These are phyloP conservation scores for Flaveria bidentis DNA, from an alignment of 129 eudicot genomes.

Conservation along the genomic window DNA sequence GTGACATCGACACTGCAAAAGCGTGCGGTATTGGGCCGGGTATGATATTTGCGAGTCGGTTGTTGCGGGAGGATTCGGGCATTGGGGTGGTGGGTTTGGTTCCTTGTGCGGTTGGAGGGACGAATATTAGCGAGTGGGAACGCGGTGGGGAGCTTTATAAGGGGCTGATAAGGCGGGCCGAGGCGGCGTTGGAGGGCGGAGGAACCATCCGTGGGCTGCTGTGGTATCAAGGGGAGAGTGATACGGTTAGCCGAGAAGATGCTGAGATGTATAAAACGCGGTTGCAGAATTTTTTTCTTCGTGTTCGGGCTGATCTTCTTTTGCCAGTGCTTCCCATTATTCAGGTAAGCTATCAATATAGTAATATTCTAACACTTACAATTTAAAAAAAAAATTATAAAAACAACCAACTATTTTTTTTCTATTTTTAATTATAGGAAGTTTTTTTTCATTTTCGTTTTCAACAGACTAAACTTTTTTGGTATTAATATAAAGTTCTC, in stretches of 20 bases:
- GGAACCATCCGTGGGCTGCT: slow-evolving; percentile 54
- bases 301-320: slow-evolving; percentile 48
- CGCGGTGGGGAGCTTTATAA: slow-evolving; percentile 56
- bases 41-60: slow-evolving; percentile 53
- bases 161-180: slow-evolving; percentile 47
- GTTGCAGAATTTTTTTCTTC: slow-evolving; percentile 41
- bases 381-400: too few relatives aligned
- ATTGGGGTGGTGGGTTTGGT: slow-evolving; percentile 62
- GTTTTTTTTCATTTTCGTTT: too few relatives aligned
- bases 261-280: slow-evolving; percentile 49
- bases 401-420: background rate
- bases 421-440: too few relatives aligned
- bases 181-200: slow-evolving; percentile 53
- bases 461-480: too few relatives aligned
- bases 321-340: slow-evolving; percentile 55
- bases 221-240: slow-evolving; percentile 85
- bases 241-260: slow-evolving; percentile 48
- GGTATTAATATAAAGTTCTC: too few relatives aligned
- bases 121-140: slow-evolving; percentile 60
- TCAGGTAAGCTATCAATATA: slow-evolving; percentile 39
- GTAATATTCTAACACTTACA: background rate
- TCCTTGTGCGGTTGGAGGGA: slow-evolving; percentile 73
- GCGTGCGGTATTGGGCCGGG: slow-evolving; percentile 65
- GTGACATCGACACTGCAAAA: slow-evolving; percentile 45
- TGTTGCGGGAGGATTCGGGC: slow-evolving; percentile 39